A percentile compares a stretch with the other conserved stretches of the same genome.
These are phyloP conservation scores for Cryptomeria japonica DNA, from an alignment of 75 land plant species.

Conservation along the genomic window DNA sequence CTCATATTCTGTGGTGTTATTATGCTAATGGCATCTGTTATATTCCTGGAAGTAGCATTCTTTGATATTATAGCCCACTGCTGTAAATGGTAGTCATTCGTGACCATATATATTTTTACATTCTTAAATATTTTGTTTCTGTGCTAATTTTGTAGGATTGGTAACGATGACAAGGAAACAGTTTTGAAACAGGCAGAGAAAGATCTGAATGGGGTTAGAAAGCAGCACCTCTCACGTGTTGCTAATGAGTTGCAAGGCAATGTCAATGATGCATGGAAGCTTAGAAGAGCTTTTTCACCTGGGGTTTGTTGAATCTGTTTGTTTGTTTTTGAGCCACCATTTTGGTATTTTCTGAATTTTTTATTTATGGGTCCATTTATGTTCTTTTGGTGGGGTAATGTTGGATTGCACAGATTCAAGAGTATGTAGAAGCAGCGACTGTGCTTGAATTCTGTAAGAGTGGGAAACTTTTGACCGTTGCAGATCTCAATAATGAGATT, in stretches of 20 bases:
- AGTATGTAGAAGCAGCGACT: conserved; percentile 92
- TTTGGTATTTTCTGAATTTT: neutral
- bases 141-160: conserved; percentile 39
- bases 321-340: neutral
- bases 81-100: neutral
- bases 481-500: conserved; percentile 65
- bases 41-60: too few species aligned
- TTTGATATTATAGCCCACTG: neutral
- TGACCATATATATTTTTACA: neutral
- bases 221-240: conserved; percentile 51
- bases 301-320: conserved; percentile 42
- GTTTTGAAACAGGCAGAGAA: conserved; percentile 79
- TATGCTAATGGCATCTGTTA: too few species aligned
- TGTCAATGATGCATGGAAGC: conserved; percentile 74
- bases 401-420: conserved; percentile 60
- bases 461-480: conserved; percentile 68
- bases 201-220: conserved; percentile 55
- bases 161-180: conserved; percentile 60
- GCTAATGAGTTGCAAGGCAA: conserved; percentile 77
- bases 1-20: too few species aligned
- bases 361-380: neutral
- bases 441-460: conserved; percentile 66
- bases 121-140: neutral
- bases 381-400: neutral
- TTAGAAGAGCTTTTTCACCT: conserved; percentile 85